Base-by-base conservation (phyloP, 1,284 basidiomycete genomes). In the Trichosporon sp. region DNA sequence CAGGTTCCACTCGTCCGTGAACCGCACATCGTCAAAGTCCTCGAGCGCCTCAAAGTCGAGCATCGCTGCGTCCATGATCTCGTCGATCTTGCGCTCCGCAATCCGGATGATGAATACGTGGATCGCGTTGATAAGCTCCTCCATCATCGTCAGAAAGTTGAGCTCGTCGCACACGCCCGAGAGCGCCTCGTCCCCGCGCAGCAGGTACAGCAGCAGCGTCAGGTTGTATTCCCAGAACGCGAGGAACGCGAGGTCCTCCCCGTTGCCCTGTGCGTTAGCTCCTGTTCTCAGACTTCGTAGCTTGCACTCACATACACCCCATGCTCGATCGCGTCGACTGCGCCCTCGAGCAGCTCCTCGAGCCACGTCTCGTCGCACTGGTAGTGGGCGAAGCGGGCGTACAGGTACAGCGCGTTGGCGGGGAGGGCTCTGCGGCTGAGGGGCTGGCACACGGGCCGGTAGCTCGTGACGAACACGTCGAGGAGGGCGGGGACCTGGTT, bases 31-130 rank as follows among this genome's bases (percentile, higher is more conserved):
- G 62, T 92, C 91, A 71, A 93, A 90, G 9, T 89, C 90, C 1
- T 91, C 89, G 15, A 91, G 85, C 0, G 93, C 87, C 32, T 91
- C 88, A 77, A 92, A 90, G 69, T 98, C 95, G 68, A 99, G 86
- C 67, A 99, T 84, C 0, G 92, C 88, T 0, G 87, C 81, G 78
- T 98, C 94, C 23, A 99, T 86, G 38, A 97, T 85, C 66, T 89
- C 87, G 81, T 98, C 95, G 78, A 98, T 92, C 70, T 89, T 88
- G 65, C 91, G 86, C 81, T 99, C 96, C 6, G 92, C 91, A 71
- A 93, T 90, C 64, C 96, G 91, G 74, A 98, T 96, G 75, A 98
- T 90, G 80, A 98, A 97, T 29, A 98, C 96, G 78, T 93, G 96
- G 64, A 98, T 91, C 58, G 95, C 95, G 80, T 98, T 95, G 70